A percentile compares a stretch with the other conserved stretches of the same genome.
Evolutionary conservation across 2,329 filamentous ascomycete species (phyloP).

Genomic region (Aureobasidium subglaciale): DNA sequence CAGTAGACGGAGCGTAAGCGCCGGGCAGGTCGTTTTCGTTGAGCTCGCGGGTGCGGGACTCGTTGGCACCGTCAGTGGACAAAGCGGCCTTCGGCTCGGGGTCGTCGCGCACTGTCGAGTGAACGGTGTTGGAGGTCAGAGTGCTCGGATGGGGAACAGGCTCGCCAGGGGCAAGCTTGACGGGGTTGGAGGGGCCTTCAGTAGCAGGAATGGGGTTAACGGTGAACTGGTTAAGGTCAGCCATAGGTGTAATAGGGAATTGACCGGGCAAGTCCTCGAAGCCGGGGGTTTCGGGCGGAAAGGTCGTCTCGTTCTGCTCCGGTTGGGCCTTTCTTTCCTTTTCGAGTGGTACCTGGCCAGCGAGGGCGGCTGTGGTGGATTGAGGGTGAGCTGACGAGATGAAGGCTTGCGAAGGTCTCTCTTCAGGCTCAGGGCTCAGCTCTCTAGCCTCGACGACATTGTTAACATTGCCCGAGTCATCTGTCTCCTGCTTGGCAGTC

Average conservation of each 20-base stretch:
- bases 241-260: constrained; percentile 64
- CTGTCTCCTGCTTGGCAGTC: constrained; percentile 71
- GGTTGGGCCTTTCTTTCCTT: constrained; percentile 24
- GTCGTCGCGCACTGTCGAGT: constrained; percentile 58
- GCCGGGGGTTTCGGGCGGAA: constrained; percentile 17
- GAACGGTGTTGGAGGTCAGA: constrained; percentile 63
- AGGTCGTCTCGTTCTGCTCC: constrained; percentile 21
- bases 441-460: constrained; percentile 78
- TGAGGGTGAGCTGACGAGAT: constrained; percentile 63
- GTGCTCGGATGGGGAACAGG: constrained; percentile 63
- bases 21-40: constrained; percentile 12
- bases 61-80: constrained; percentile 38
- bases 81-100: constrained; percentile 43
- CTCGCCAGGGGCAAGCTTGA: constrained; percentile 71
- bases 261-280: constrained; percentile 51
- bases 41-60: constrained; percentile 18
- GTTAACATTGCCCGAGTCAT: constrained; percentile 79
- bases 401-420: constrained; percentile 42
- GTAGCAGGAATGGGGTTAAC: constrained; percentile 45
- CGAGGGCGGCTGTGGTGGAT: constrained; percentile 65
- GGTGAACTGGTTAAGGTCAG: constrained; percentile 38
- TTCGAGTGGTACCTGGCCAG: constrained; percentile 59
- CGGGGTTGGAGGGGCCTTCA: constrained; percentile 63
- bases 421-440: constrained; percentile 43
- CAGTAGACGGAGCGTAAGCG: constrained; percentile 9